These are phyloP conservation scores for Coemansia asiatica DNA, from an alignment of 192 early-diverging fungal species.

Conservation along the genomic window DNA sequence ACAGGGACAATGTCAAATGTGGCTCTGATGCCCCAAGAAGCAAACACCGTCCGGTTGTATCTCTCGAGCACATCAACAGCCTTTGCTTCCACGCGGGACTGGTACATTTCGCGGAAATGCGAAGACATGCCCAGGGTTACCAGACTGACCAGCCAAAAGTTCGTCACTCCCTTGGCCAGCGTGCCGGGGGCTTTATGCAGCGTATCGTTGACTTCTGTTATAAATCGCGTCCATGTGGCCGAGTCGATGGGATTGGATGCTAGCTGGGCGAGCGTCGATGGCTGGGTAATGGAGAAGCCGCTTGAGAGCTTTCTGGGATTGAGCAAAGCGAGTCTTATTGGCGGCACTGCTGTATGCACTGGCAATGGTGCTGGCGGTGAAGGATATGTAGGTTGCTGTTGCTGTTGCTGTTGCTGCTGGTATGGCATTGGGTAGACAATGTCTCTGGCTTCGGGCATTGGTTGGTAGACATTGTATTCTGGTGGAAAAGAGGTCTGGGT, in stretches of 20 bases:
- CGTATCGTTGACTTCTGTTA: slow-evolving; percentile 30
- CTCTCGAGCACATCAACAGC: slow-evolving; percentile 23
- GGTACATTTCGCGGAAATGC: slow-evolving; percentile 20
- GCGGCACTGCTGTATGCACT: background rate
- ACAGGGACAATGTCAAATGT: slow-evolving; percentile 8
- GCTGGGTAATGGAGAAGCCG: slow-evolving; percentile 27
- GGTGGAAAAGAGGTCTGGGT: background rate
- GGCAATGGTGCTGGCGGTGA: background rate
- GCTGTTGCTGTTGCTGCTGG: slow-evolving; percentile 6
- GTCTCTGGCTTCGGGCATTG: background rate
- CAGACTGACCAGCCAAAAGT: slow-evolving; percentile 30
- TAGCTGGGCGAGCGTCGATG: slow-evolving; percentile 11
- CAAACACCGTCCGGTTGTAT: slow-evolving; percentile 34
- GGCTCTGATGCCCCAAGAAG: slow-evolving; percentile 20
- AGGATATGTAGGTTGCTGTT: background rate
- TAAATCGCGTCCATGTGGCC: slow-evolving; percentile 20
- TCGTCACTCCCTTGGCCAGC: slow-evolving; percentile 17
- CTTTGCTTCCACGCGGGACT: slow-evolving; percentile 10
- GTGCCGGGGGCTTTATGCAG: slow-evolving; percentile 31
- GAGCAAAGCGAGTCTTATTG: slow-evolving; percentile 17
- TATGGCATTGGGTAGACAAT: background rate
- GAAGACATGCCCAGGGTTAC: slow-evolving; percentile 28
- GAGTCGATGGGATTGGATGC: slow-evolving; percentile 8
- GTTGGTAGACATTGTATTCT: background rate
- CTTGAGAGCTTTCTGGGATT: slow-evolving; percentile 29